phyloP scores from a whole-genome alignment of 73 alveolate species.

The Durusdinium trenchii region DNA sequence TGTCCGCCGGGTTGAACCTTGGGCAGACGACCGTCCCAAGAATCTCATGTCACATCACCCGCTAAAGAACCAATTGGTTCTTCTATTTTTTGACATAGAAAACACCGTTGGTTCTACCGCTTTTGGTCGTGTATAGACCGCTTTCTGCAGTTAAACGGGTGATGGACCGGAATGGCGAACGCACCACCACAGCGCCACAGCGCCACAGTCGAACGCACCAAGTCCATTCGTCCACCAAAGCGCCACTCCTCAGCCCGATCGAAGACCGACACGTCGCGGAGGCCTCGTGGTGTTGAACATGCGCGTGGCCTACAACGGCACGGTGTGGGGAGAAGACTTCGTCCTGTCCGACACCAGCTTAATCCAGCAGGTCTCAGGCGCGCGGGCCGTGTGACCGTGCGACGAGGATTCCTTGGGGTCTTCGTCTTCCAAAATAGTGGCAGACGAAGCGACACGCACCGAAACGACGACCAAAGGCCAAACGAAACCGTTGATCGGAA shows the following conservation, averaged over 20 bases:
- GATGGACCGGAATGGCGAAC: too few species aligned
- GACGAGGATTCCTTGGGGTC: background rate
- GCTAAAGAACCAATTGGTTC: too few species aligned
- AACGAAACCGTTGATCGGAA: too few species aligned
- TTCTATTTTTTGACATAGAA: too few species aligned
- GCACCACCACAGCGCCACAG: too few species aligned
- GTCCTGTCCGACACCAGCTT: conserved; percentile 57
- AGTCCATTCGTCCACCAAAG: background rate
- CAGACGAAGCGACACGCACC: too few species aligned
- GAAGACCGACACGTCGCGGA: background rate
- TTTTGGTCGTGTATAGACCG: background rate
- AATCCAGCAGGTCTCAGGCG: conserved; percentile 36
- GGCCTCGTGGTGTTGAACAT: conserved; percentile 82
- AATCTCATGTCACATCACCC: too few species aligned
- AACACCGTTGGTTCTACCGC: background rate
- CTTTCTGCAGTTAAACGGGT: background rate
- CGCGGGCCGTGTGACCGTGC: background rate
- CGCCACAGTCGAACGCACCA: background rate
- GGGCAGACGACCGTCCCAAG: too few species aligned
- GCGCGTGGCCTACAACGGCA: conserved; percentile 45
- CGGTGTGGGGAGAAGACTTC: conserved; percentile 93
- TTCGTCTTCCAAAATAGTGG: too few species aligned
- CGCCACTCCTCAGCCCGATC: background rate
- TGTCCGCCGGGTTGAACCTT: too few species aligned
- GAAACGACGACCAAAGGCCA: too few species aligned